Evolutionary conservation across 345 rosid genomes (phyloP).

Genomic region (Salix brachista): DNA sequence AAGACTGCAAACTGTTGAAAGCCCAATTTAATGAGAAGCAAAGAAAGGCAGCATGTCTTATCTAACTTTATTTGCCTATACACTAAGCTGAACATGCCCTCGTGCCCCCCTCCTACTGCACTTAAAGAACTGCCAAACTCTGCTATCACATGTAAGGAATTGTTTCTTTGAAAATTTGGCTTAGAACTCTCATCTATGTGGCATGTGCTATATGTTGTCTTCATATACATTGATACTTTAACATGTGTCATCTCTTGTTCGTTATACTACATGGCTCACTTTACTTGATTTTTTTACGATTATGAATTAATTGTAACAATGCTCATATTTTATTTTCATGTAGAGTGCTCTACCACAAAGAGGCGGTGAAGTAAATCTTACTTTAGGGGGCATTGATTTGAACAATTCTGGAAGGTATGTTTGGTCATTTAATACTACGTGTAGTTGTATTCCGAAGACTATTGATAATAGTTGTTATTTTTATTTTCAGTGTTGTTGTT

Average conservation of each 20-base stretch:
- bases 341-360: constrained; percentile 88
- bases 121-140: too few species aligned
- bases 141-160: too few species aligned
- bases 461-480: constrained; percentile 21
- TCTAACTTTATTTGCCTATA: not conserved
- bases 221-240: not conserved
- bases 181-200: too few species aligned
- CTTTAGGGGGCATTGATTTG: constrained; percentile 94
- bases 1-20: not conserved
- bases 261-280: not conserved
- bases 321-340: constrained; percentile 19
- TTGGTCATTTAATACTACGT: constrained; percentile 12
- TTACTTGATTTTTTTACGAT: not conserved
- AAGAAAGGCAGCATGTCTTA: not conserved
- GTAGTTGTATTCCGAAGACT: constrained; percentile 9
- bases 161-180: too few species aligned
- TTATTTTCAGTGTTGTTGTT: constrained; percentile 78
- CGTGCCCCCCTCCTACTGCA: too few species aligned
- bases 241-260: not conserved
- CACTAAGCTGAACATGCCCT: not conserved
- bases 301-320: not conserved
- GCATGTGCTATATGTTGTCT: too few species aligned
- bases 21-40: not conserved
- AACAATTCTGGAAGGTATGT: constrained; percentile 93
- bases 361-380: constrained; percentile 93